Base-by-base conservation (phyloP, 75 land plant species). In the Gnetum montanum region DNA sequence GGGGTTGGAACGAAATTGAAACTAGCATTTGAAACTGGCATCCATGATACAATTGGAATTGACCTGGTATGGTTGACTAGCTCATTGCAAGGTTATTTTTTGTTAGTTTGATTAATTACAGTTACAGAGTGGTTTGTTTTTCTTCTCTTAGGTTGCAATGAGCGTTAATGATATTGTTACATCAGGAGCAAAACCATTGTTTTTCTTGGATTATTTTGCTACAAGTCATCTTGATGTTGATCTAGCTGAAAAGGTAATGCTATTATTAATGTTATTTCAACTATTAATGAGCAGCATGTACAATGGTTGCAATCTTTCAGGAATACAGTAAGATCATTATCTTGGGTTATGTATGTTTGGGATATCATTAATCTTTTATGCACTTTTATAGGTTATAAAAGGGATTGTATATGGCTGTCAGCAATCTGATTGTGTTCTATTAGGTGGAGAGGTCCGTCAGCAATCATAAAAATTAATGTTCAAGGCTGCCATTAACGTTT, bases 391-490 rank as follows among this genome's bases (percentile, higher is more conserved):
- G 96, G 99, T 95, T 30, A 80, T 95, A 24, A 90, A 83, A 69
- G 99, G 99, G 13, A 95, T 95, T 34, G 88, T 95, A 30, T 75
- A 78, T 64, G 99, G 99, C 43, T 90, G 99, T 61, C 68, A 72
- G 61, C 91, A 86, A 58, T 83, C 96, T 8, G 92, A 95, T 13
- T 95, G 99, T 57, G 77, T 58, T 57, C 83, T 95, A 19, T 40
- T 95, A 24, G 99, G 99, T 23, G 99, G 99, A 30, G 98, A 93
- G 88, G 93, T 88, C n/a, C n/a, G n/a, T n/a, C n/a, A n/a, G n/a
- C n/a, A n/a, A n/a, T n/a, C n/a, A n/a, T n/a, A n/a, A n/a, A n/a
- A n/a, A n/a, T n/a, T n/a, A n/a, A n/a, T n/a, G n/a, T n/a, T n/a
- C n/a, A n/a, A n/a, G n/a, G n/a, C n/a, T n/a, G n/a, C n/a, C n/a